Evolutionary conservation across 2,329 filamentous ascomycete genomes (phyloP).

Genomic region (Fusarium temperatum): DNA sequence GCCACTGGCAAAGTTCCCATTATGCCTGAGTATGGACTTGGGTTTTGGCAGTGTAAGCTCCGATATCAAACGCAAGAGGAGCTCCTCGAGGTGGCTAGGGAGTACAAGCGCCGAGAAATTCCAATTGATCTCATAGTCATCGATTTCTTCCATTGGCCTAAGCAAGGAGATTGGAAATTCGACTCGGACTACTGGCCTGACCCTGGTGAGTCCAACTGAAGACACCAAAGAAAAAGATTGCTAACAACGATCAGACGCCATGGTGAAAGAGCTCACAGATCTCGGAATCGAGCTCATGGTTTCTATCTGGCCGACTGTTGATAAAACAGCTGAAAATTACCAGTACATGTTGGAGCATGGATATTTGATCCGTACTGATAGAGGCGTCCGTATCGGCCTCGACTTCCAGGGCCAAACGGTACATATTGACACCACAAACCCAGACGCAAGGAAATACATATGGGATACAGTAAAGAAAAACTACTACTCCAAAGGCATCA

Average conservation of each 20-base stretch:
- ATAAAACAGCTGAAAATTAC: slow-evolving; percentile 66
- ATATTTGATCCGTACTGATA: slow-evolving; percentile 67
- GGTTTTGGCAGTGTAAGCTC: slow-evolving; percentile 75
- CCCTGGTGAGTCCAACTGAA: slow-evolving; percentile 52
- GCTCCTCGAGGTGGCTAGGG: slow-evolving; percentile 65
- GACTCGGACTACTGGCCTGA: slow-evolving; percentile 72
- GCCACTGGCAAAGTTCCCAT: slow-evolving; percentile 68
- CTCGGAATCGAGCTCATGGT: slow-evolving; percentile 73
- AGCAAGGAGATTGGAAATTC: slow-evolving; percentile 74
- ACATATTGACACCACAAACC: slow-evolving; percentile 72
- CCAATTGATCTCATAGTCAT: slow-evolving; percentile 73
- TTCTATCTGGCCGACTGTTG: slow-evolving; percentile 74
- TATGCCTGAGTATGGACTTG: slow-evolving; percentile 75
- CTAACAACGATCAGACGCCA: slow-evolving; percentile 55
- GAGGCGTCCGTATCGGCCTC: slow-evolving; percentile 66
- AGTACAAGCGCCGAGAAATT: slow-evolving; percentile 63
- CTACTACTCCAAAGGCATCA: slow-evolving; percentile 70
- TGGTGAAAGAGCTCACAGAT: slow-evolving; percentile 68
- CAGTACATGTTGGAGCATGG: slow-evolving; percentile 69
- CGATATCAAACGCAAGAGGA: slow-evolving; percentile 74
- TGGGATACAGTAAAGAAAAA: slow-evolving; percentile 68
- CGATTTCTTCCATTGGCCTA: slow-evolving; percentile 75
- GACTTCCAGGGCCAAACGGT: slow-evolving; percentile 67
- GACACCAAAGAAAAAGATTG: not conserved
- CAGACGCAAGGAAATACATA: slow-evolving; percentile 64